A percentile compares a stretch with the other conserved stretches of the same genome.
Evolutionary conservation across 371 early-diverging fungal species (phyloP).

Genomic region (Sporodiniella umbellata): DNA sequence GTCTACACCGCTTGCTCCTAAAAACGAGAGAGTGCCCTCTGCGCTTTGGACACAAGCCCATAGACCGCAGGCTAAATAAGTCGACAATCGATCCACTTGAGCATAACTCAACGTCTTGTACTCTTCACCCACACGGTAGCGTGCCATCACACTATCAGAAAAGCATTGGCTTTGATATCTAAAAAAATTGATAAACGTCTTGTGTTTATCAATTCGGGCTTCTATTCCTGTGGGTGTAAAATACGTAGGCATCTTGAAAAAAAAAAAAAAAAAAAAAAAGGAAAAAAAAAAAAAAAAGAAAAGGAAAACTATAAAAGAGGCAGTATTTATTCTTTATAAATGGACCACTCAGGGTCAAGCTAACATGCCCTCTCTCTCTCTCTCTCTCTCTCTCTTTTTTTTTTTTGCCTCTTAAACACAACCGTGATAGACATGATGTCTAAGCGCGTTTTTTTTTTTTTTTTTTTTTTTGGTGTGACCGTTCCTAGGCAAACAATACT

Average conservation of each 20-base stretch:
- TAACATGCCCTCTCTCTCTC: too few relatives aligned
- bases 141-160: not conserved
- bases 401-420: too few relatives aligned
- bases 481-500: too few relatives aligned
- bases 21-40: constrained; percentile 2
- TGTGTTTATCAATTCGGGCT: not conserved
- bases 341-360: too few relatives aligned
- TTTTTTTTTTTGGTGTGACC: too few relatives aligned
- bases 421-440: too few relatives aligned
- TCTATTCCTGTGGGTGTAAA: not conserved
- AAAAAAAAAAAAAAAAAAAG: not conserved
- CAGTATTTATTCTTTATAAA: not conserved
- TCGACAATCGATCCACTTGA: constrained; percentile 22
- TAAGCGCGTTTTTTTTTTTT: too few relatives aligned
- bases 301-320: not conserved
- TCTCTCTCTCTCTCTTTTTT: too few relatives aligned
- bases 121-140: not conserved
- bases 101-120: constrained; percentile 21
- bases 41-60: not conserved
- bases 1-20: constrained; percentile 18
- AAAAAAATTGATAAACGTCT: not conserved
- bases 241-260: not conserved
- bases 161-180: not conserved
- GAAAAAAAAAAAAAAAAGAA: not conserved
- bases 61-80: constrained; percentile 25